Conservation (phyloP, 495 filamentous ascomycete species). For the Trichoderma parareesei region DNA sequence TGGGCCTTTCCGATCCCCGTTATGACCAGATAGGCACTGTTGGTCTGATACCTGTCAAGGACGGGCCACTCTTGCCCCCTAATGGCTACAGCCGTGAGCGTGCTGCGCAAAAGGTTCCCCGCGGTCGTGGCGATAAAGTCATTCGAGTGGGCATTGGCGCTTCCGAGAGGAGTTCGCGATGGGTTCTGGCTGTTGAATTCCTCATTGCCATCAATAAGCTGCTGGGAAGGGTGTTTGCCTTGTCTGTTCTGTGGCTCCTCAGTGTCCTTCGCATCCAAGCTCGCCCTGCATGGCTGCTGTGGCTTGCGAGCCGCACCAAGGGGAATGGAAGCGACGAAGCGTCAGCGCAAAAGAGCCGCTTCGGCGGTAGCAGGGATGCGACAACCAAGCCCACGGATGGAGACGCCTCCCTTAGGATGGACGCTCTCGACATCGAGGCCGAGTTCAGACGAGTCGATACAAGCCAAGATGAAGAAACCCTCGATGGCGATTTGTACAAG, state of each 20-base stretch:
- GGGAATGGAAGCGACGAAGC: not conserved
- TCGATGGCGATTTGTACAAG: constrained; percentile 65
- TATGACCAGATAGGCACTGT: constrained; percentile 45
- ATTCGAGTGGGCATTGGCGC: constrained; percentile 65
- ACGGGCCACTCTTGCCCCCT: constrained; percentile 30
- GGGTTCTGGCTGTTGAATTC: constrained; percentile 65
- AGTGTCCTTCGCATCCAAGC: constrained; percentile 50
- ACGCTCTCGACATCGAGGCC: constrained; percentile 9
- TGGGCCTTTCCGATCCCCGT: constrained; percentile 32
- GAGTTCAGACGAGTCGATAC: constrained; percentile 2
- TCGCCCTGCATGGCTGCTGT: constrained; percentile 56
- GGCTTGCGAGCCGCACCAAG: constrained; percentile 39
- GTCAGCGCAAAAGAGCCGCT: not conserved
- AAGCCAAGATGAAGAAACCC: constrained; percentile 12
- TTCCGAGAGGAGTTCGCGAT: constrained; percentile 61
- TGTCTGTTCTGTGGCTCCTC: constrained; percentile 46
- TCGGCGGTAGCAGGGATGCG: constrained; percentile 1
- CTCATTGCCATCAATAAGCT: constrained; percentile 65
- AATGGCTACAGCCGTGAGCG: constrained; percentile 65
- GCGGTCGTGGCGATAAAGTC: constrained; percentile 36
- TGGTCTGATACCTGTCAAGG: constrained; percentile 41
- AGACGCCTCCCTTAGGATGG: not conserved
- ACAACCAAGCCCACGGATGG: not conserved
- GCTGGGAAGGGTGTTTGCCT: constrained; percentile 48
- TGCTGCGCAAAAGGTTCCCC: constrained; percentile 45